phyloP scores from a whole-genome alignment of 2,329 filamentous ascomycete species.

The Talaromyces atroroseus region DNA sequence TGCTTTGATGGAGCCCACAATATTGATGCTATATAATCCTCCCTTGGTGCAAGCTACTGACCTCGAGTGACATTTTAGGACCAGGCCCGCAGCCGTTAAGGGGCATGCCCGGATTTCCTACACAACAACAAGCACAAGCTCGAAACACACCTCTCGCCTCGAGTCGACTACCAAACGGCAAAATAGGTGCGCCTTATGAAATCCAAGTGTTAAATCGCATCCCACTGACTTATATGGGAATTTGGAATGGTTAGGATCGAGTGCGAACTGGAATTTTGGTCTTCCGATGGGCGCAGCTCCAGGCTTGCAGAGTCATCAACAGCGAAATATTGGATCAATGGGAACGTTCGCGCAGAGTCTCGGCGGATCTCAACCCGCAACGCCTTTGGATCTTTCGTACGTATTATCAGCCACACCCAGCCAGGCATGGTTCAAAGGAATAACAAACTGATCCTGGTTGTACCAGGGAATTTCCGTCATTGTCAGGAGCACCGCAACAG shows the following conservation, averaged over 20 bases:
- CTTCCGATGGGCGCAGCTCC: slow-evolving; percentile 50
- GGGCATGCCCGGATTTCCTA: slow-evolving; percentile 50
- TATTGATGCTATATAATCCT: background rate
- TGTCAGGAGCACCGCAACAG: slow-evolving; percentile 54
- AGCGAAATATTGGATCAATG: slow-evolving; percentile 47
- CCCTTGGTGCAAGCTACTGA: background rate
- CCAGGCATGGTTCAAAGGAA: background rate
- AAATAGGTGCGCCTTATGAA: slow-evolving; percentile 42
- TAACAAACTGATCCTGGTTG: slow-evolving; percentile 7
- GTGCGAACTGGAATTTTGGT: slow-evolving; percentile 55
- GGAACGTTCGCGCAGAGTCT: slow-evolving; percentile 55
- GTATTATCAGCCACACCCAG: slow-evolving; percentile 24
- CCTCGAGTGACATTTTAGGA: slow-evolving; percentile 27
- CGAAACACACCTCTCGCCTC: slow-evolving; percentile 45
- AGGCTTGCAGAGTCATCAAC: slow-evolving; percentile 46
- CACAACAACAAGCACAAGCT: slow-evolving; percentile 43
- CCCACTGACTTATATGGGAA: slow-evolving; percentile 3
- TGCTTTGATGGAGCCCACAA: slow-evolving; percentile 15
- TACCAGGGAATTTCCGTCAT: slow-evolving; percentile 57
- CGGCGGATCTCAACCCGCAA: slow-evolving; percentile 48
- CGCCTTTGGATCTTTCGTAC: slow-evolving; percentile 54
- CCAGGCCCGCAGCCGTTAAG: slow-evolving; percentile 48
- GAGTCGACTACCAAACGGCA: slow-evolving; percentile 49
- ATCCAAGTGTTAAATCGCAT: background rate
- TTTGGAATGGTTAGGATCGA: slow-evolving; percentile 39